phyloP scores from a whole-genome alignment of 2,329 filamentous ascomycete species.

The Hortaea werneckii region DNA sequence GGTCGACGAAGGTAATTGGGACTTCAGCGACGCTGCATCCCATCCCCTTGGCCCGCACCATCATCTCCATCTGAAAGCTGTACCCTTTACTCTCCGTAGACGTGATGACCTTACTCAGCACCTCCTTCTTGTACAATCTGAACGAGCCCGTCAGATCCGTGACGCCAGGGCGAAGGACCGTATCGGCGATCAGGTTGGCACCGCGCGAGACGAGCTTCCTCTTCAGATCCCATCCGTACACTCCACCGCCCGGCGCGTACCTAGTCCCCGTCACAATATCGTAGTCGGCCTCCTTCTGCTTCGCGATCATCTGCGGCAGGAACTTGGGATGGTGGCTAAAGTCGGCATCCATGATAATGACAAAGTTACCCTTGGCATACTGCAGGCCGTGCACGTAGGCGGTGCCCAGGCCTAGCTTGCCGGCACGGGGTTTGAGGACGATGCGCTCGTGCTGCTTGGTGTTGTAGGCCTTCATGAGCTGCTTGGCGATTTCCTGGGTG shows the following conservation, averaged over 20 bases:
- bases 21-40: conserved; percentile 90
- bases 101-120: conserved; percentile 80
- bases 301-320: conserved; percentile 84
- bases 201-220: conserved; percentile 65
- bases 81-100: conserved; percentile 95
- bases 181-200: conserved; percentile 93
- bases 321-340: conserved; percentile 99
- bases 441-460: conserved; percentile 49
- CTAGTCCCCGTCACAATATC: conserved; percentile 96
- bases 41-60: conserved; percentile 94
- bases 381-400: conserved; percentile 92
- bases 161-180: conserved; percentile 82
- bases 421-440: conserved; percentile 74
- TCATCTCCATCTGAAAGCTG: conserved; percentile 99
- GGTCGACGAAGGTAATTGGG: conserved; percentile 91
- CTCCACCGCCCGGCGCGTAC: conserved; percentile 76
- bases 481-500: conserved; percentile 79
- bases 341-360: conserved; percentile 99
- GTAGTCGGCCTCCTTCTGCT: conserved; percentile 68
- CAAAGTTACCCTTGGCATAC: conserved; percentile 82
- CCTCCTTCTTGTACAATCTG: conserved; percentile 81
- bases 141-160: conserved; percentile 94
- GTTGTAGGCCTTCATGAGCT: conserved; percentile 75
- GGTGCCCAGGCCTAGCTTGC: conserved; percentile 93
- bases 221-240: conserved; percentile 94